Evolutionary conservation across 2,329 filamentous ascomycete species (phyloP).

Genomic region (Hymenotorrendiella dingleyae): DNA sequence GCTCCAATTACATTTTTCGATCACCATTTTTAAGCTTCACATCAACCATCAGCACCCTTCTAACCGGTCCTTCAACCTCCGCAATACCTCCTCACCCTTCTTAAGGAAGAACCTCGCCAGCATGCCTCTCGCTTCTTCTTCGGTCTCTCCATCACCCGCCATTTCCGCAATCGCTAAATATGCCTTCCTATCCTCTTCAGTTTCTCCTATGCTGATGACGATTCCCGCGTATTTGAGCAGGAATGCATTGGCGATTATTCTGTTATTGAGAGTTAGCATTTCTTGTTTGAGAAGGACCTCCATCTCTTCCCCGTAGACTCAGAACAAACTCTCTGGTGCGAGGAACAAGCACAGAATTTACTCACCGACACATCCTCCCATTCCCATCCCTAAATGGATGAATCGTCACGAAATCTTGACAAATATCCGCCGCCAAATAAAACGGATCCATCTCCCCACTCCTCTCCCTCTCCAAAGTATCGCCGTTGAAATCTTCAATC

Average conservation of each 20-base stretch:
- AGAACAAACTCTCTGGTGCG: too few relatives aligned
- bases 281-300: too few relatives aligned
- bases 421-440: conserved; percentile 26
- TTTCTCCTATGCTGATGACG: conserved; percentile 13
- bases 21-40: too few relatives aligned
- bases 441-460: conserved; percentile 18
- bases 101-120: conserved; percentile 6
- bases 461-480: conserved; percentile 17
- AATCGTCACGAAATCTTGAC: conserved; percentile 32
- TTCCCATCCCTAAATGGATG: conserved; percentile 38
- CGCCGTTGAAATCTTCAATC: conserved; percentile 2
- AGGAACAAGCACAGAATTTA: too few relatives aligned
- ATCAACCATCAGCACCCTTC: too few relatives aligned
- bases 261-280: too few relatives aligned
- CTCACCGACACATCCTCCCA: conserved; percentile 32
- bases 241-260: conserved; percentile 35
- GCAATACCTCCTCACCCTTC: too few relatives aligned
- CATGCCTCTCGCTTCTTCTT: conserved; percentile 3
- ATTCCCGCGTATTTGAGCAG: conserved; percentile 29
- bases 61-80: too few relatives aligned
- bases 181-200: conserved; percentile 11
- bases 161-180: conserved; percentile 14
- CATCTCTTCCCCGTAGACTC: too few relatives aligned
- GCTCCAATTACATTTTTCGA: too few relatives aligned
- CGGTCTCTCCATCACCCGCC: conserved; percentile 5